phyloP scores from a whole-genome alignment of 2,329 filamentous ascomycete species.

The Scedosporium minutisporum region DNA sequence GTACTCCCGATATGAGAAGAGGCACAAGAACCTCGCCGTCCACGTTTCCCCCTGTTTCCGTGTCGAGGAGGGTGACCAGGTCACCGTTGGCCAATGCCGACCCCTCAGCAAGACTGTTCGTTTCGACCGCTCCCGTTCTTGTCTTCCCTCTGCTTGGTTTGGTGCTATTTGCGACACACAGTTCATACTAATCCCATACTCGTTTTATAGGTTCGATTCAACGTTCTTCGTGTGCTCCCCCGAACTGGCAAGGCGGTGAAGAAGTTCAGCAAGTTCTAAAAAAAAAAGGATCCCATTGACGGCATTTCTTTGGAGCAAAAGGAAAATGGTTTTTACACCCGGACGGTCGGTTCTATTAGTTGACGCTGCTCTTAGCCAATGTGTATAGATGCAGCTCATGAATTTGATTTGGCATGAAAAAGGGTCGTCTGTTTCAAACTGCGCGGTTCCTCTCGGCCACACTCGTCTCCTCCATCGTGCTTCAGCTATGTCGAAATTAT shows the following conservation, averaged over 20 bases:
- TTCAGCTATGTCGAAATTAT: no score
- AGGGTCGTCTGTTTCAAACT: not conserved
- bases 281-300: conserved; percentile 36
- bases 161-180: not conserved
- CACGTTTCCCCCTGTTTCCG: conserved; percentile 99
- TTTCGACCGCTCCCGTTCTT: conserved; percentile 19
- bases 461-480: no score
- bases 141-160: not conserved
- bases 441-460: no score
- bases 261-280: conserved; percentile 96
- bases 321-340: conserved; percentile 25
- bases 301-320: conserved; percentile 43
- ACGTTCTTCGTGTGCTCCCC: conserved; percentile 96
- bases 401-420: conserved; percentile 8
- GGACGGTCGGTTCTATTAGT: conserved; percentile 15
- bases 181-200: not conserved
- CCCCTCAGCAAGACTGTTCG: conserved; percentile 98
- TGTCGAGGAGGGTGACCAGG: conserved; percentile 99
- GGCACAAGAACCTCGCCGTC: conserved; percentile 99
- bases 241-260: conserved; percentile 96
- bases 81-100: conserved; percentile 98
- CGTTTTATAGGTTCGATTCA: conserved; percentile 77
- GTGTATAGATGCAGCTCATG: conserved; percentile 31
- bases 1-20: conserved; percentile 99
- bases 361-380: conserved; percentile 22